Evolutionary conservation across 768 basidiomycete genomes (phyloP), one percentile per base, ranked within the genome.

Genomic region (Pulveroboletus sp.): DNA sequence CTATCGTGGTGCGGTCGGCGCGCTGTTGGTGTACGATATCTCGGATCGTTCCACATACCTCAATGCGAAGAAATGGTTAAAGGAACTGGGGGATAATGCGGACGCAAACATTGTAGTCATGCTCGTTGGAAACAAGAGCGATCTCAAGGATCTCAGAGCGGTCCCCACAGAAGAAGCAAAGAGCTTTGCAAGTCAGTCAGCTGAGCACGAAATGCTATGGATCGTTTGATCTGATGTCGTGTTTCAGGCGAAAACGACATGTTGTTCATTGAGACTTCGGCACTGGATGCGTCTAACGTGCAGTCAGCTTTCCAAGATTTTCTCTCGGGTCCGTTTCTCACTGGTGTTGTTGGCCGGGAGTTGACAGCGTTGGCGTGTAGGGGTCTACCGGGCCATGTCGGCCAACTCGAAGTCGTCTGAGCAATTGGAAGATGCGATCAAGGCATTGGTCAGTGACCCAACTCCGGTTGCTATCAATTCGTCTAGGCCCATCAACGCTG

Each of bases 251-350:
- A 95, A 73, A 93, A 94, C 63, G 85, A 84, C 19, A 71, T 97
- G 59, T 90, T 87, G 47, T 95, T 95, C 78, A 95, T 99, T 57
- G 95, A 99, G 78, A 99, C 95, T 52, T 99, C 95, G 64, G 95
- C 95, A 73, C 85, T 98, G 81, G 97, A 99, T 83, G 92, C 95
- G 60, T 94, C 93, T 42, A 97, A 97, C 73, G 94, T 99, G 71
- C 94, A 98, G 73, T 73, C 81, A 48, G 97, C 95, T 43, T 99
- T 99, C 85, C 94, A 98, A 69, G 93, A 84, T 49, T 97, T 97
- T 64, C 78, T 99, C 53, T 85, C 88, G 38, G 94, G 94, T 92
- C 41, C 42, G 82, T 73, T 23, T 29, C 25, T 37, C 17, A 38
- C 5, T 23, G 31, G 13, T 36, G 23, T 2, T 9, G 4, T 40